phyloP scores from a whole-genome alignment of 306 rosid species.

The Pyrus betulifolia region DNA sequence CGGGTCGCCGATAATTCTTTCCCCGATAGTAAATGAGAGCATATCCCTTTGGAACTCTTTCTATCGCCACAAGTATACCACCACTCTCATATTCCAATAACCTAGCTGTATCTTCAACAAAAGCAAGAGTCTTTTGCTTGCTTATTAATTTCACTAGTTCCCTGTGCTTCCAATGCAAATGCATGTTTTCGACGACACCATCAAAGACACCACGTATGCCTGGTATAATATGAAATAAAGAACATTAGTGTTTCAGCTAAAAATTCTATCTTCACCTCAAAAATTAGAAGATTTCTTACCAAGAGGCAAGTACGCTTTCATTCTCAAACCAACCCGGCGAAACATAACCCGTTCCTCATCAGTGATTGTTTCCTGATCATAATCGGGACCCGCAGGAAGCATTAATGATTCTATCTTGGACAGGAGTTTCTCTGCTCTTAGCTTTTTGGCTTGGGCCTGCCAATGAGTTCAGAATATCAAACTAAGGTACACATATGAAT shows the following conservation, averaged over 20 bases:
- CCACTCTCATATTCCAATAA: conserved; percentile 82
- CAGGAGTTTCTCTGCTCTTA: conserved; percentile 66
- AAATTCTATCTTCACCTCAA: conserved; percentile 10
- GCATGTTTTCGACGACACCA: conserved; percentile 95
- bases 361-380: conserved; percentile 81
- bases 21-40: conserved; percentile 88
- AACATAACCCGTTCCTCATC: conserved; percentile 95
- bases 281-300: conserved; percentile 47
- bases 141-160: conserved; percentile 88
- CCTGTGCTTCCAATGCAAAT: conserved; percentile 90
- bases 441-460: conserved; percentile 76
- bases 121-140: conserved; percentile 75
- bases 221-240: conserved; percentile 30
- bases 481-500: background rate
- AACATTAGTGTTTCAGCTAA: conserved; percentile 14
- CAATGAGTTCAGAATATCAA: conserved; percentile 24
- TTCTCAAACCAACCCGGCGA: conserved; percentile 74
- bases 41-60: conserved; percentile 83
- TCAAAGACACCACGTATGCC: conserved; percentile 85
- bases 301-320: conserved; percentile 85
- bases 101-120: conserved; percentile 87
- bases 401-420: conserved; percentile 65
- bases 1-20: conserved; percentile 77
- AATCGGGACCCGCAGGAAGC: conserved; percentile 76
- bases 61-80: conserved; percentile 86